phyloP scores from a whole-genome alignment of 2,329 filamentous ascomycete species.

The Verticillium nubilum region DNA sequence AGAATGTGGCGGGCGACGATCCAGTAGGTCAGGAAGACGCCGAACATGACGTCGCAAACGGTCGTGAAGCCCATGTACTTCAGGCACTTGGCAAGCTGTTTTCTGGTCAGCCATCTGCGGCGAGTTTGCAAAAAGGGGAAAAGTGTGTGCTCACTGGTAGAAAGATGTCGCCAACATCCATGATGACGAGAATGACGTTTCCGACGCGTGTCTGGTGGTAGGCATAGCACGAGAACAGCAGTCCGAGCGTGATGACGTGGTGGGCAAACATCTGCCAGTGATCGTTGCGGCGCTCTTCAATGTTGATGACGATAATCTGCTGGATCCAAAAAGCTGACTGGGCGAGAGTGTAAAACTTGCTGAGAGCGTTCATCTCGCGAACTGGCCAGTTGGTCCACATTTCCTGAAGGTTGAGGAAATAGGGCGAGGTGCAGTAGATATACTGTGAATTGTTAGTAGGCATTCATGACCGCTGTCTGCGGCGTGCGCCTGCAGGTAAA shows the following conservation, averaged over 20 bases:
- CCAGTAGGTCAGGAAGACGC: conserved; percentile 81
- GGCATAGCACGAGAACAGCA: conserved; percentile 78
- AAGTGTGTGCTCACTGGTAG: conserved; percentile 60
- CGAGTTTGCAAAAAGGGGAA: conserved; percentile 7
- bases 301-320: conserved; percentile 89
- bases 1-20: conserved; percentile 75
- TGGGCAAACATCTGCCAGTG: conserved; percentile 95
- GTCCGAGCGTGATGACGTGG: conserved; percentile 80
- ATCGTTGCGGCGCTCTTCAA: conserved; percentile 91
- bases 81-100: conserved; percentile 80
- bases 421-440: conserved; percentile 70
- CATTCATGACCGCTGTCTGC: neutral
- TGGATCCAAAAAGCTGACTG: conserved; percentile 93
- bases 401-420: conserved; percentile 69
- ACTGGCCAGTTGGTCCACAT: conserved; percentile 84
- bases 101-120: neutral
- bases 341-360: conserved; percentile 85
- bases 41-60: conserved; percentile 78
- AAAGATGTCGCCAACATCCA: conserved; percentile 89
- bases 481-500: conserved; percentile 6
- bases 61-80: conserved; percentile 79
- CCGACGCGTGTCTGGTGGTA: conserved; percentile 86
- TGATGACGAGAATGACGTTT: conserved; percentile 81
- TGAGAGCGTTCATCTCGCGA: conserved; percentile 65
- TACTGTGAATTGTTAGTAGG: conserved; percentile 49